phyloP scores from a whole-genome alignment of 345 rosid genomes.

The Arabidopsis arenosa region DNA sequence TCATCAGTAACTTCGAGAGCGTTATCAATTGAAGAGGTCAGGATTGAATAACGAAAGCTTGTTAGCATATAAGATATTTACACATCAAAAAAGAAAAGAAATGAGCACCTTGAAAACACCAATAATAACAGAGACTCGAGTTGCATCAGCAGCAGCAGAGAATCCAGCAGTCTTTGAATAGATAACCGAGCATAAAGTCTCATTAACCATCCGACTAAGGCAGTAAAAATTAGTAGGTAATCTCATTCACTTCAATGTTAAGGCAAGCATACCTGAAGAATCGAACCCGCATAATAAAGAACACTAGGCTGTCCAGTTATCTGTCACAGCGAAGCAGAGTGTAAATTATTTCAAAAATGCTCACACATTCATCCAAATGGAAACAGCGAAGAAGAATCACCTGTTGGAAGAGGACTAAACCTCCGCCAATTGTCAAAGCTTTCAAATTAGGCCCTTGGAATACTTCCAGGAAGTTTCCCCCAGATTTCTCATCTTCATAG shows the following conservation, averaged over 20 bases:
- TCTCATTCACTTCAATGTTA: constrained; percentile 25
- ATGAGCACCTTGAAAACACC: constrained; percentile 81
- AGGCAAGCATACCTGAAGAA: constrained; percentile 75
- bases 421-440: constrained; percentile 92
- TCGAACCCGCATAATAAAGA: constrained; percentile 91
- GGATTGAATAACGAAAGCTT: neutral
- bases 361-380: constrained; percentile 19
- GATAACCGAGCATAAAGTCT: constrained; percentile 22
- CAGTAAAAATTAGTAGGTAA: neutral
- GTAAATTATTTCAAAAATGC: constrained; percentile 6
- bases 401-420: constrained; percentile 98
- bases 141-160: constrained; percentile 97
- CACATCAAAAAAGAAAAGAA: neutral
- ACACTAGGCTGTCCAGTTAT: constrained; percentile 99
- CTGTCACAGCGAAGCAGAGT: constrained; percentile 52
- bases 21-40: constrained; percentile 29
- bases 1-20: constrained; percentile 72
- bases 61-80: neutral
- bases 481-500: constrained; percentile 61
- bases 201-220: constrained; percentile 3
- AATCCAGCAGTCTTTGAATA: constrained; percentile 83
- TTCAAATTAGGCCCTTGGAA: constrained; percentile 89
- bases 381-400: constrained; percentile 47
- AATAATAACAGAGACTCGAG: constrained; percentile 85
- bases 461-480: constrained; percentile 80